A percentile compares a stretch with the other conserved stretches of the same genome.
phyloP scores from a whole-genome alignment of 352 stramenopile genomes.

The Phytophthora citricola region DNA sequence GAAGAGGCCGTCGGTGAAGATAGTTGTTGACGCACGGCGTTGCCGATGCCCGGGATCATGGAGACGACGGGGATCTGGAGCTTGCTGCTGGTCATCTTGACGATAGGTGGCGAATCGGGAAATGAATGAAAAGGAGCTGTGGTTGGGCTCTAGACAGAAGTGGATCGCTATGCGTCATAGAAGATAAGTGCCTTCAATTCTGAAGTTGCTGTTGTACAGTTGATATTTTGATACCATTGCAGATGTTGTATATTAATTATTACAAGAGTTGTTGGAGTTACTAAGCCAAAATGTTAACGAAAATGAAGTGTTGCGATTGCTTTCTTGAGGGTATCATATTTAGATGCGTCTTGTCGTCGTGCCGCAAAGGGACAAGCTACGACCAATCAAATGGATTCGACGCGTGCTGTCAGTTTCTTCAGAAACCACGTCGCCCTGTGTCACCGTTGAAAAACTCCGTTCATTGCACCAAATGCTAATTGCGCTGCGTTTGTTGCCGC shows the following conservation, averaged over 20 bases:
- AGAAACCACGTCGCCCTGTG: slow-evolving; percentile 17
- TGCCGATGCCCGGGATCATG: slow-evolving; percentile 44
- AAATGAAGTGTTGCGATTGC: not conserved
- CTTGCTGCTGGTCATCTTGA: slow-evolving; percentile 27
- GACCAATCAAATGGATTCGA: slow-evolving; percentile 41
- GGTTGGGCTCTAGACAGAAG: not conserved
- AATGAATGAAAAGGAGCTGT: slow-evolving; percentile 11
- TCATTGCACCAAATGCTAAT: not conserved
- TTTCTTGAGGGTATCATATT: not conserved
- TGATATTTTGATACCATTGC: not conserved
- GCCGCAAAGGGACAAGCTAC: slow-evolving; percentile 15
- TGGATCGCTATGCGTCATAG: slow-evolving; percentile 8
- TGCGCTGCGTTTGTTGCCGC: slow-evolving; percentile 2
- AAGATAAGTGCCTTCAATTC: slow-evolving; percentile 10
- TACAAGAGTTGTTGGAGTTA: no score
- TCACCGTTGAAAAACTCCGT: not conserved
- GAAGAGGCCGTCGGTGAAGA: slow-evolving; percentile 25
- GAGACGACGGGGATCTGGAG: slow-evolving; percentile 47
- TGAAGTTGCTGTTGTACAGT: slow-evolving; percentile 5
- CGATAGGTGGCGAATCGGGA: slow-evolving; percentile 8
- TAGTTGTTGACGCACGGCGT: slow-evolving; percentile 41
- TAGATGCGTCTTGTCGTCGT: not conserved
- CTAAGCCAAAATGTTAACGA: no score
- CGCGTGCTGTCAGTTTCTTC: slow-evolving; percentile 13
- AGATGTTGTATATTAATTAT: no score